Evolutionary conservation across 805 yeast species (phyloP).

Genomic region (Starmerella scarabaei): DNA sequence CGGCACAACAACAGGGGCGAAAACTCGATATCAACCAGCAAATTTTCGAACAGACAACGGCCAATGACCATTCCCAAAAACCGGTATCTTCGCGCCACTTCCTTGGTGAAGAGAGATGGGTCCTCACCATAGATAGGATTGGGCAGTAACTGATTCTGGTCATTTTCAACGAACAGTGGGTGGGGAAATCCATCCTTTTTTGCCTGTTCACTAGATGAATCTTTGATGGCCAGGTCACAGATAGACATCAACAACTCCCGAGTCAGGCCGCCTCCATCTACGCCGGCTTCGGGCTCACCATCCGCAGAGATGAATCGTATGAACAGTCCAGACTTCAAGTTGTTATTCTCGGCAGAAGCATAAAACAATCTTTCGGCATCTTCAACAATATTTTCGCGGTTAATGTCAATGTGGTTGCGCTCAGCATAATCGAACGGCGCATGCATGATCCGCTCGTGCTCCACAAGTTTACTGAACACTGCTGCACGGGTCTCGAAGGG

Average conservation of each 20-base stretch:
- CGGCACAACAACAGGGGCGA: constrained; percentile 74
- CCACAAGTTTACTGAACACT: constrained; percentile 45
- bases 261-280: constrained; percentile 94
- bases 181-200: too few species aligned
- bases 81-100: constrained; percentile 25
- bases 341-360: constrained; percentile 39
- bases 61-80: constrained; percentile 80
- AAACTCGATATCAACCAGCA: constrained; percentile 68
- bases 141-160: constrained; percentile 59
- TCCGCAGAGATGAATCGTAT: constrained; percentile 62
- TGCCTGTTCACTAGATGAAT: not conserved
- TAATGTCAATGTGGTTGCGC: constrained; percentile 26
- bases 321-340: constrained; percentile 45
- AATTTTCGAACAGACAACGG: constrained; percentile 73
- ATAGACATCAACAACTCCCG: constrained; percentile 76
- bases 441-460: not conserved
- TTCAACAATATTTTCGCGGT: constrained; percentile 56
- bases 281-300: constrained; percentile 71
- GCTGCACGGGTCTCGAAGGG: constrained; percentile 63
- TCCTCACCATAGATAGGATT: constrained; percentile 33
- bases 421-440: not conserved
- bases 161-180: constrained; percentile 36
- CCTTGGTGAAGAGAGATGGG: constrained; percentile 9
- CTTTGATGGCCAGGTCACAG: constrained; percentile 48
- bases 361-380: constrained; percentile 61